These are phyloP conservation scores for Alnus rubra DNA, from an alignment of 306 rosid species.

Conservation along the genomic window DNA sequence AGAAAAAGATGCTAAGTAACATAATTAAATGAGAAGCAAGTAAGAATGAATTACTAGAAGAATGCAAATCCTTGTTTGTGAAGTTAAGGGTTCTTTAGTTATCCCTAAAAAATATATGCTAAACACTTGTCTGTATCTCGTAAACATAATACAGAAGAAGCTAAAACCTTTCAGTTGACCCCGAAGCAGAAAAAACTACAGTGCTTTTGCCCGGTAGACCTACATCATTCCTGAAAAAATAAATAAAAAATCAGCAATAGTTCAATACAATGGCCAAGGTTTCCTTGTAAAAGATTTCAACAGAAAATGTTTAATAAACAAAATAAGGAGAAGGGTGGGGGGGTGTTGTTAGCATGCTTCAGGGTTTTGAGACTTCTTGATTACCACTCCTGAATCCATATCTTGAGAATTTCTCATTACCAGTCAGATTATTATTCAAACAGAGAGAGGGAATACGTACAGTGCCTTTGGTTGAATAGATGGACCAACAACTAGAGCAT, in stretches of 20 bases:
- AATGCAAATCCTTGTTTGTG: not conserved
- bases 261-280: slow-evolving; percentile 21
- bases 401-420: not conserved
- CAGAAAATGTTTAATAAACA: not conserved
- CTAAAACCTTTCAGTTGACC: slow-evolving; percentile 83
- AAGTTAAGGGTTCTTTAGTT: not conserved
- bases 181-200: slow-evolving; percentile 51
- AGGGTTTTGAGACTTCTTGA: not conserved
- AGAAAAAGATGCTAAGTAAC: not conserved
- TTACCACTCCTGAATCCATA: not conserved
- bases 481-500: slow-evolving; percentile 85
- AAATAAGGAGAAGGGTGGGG: not conserved
- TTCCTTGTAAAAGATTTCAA: not conserved
- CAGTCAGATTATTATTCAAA: not conserved
- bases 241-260: slow-evolving; percentile 27
- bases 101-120: not conserved
- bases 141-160: slow-evolving; percentile 26
- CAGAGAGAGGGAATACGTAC: slow-evolving; percentile 40
- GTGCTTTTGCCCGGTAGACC: slow-evolving; percentile 64
- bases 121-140: slow-evolving; percentile 12
- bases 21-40: not conserved
- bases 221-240: slow-evolving; percentile 57
- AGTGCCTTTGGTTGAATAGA: slow-evolving; percentile 59
- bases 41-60: not conserved
- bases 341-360: too few species aligned